A percentile compares a stretch with the other conserved stretches of the same genome.
Evolutionary conservation across 1,284 basidiomycete species (phyloP).

Genomic region (Rhodotorula sp.): DNA sequence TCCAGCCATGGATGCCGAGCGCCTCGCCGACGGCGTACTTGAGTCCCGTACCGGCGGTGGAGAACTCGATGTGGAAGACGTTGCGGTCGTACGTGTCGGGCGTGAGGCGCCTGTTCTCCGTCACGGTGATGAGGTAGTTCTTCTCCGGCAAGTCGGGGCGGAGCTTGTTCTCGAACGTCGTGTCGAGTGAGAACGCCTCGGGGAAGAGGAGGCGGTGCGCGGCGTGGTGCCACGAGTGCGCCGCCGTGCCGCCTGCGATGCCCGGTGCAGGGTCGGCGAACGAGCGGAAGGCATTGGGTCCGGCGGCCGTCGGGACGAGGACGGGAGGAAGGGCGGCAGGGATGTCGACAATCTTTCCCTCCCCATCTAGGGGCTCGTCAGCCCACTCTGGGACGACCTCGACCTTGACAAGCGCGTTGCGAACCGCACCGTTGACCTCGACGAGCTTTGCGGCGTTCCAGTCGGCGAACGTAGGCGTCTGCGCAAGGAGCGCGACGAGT

Average conservation of each 20-base stretch:
- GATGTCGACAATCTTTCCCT: conserved; percentile 39
- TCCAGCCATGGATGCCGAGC: conserved; percentile 96
- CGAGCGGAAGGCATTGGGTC: conserved; percentile 39
- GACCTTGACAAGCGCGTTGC: conserved; percentile 39
- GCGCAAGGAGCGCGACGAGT: conserved; percentile 35
- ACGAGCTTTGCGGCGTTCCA: conserved; percentile 39
- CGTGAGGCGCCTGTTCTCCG: conserved; percentile 91
- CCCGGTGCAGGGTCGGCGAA: conserved; percentile 39
- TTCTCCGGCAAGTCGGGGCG: conserved; percentile 82
- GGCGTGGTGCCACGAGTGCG: conserved; percentile 71
- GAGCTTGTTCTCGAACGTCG: conserved; percentile 51
- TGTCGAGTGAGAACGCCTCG: conserved; percentile 56
- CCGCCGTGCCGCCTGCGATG: conserved; percentile 24
- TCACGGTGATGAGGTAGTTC: conserved; percentile 89
- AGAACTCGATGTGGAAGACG: conserved; percentile 97
- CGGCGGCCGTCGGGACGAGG: conserved; percentile 39
- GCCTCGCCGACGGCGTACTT: conserved; percentile 97
- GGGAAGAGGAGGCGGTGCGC: conserved; percentile 88
- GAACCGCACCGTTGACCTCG: conserved; percentile 39
- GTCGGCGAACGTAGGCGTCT: conserved; percentile 31
- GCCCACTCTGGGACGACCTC: conserved; percentile 37
- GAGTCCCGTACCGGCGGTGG: conserved; percentile 85
- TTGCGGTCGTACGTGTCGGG: conserved; percentile 95
- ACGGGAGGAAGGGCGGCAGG: conserved; percentile 36
- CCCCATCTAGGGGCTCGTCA: conserved; percentile 32